Conservation (phyloP, 2,329 filamentous ascomycete genomes). For the Ascochyta rabiei region DNA sequence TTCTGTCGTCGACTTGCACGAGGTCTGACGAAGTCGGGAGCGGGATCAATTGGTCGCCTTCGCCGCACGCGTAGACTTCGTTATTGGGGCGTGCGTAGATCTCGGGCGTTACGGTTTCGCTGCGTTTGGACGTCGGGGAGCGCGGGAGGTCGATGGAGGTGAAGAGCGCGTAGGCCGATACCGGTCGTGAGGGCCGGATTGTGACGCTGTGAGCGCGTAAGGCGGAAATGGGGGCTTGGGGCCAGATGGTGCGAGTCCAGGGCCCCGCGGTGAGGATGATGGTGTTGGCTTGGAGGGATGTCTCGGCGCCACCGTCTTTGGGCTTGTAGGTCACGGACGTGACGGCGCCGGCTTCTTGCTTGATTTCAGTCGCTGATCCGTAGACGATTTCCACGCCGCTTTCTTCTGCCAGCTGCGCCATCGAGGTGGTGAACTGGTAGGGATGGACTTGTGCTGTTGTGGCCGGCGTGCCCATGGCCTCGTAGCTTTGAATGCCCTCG, state of each 20-base stretch:
- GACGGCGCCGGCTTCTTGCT: conserved; percentile 61
- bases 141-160: conserved; percentile 80
- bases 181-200: conserved; percentile 62
- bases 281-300: conserved; percentile 58
- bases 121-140: conserved; percentile 39
- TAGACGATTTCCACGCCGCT: conserved; percentile 64
- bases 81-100: conserved; percentile 90
- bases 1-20: conserved; percentile 74
- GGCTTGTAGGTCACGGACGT: conserved; percentile 67
- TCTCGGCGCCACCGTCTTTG: conserved; percentile 53
- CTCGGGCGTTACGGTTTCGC: conserved; percentile 76
- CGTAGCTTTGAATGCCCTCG: conserved; percentile 71
- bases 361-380: conserved; percentile 72
- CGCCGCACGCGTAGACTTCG: conserved; percentile 93
- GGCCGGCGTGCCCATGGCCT: conserved; percentile 79
- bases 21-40: conserved; percentile 77
- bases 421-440: conserved; percentile 83
- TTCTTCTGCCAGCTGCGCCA: conserved; percentile 75
- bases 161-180: conserved; percentile 80
- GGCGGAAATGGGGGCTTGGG: conserved; percentile 62
- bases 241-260: conserved; percentile 63
- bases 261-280: conserved; percentile 67
- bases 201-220: conserved; percentile 69
- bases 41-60: conserved; percentile 77
- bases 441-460: conserved; percentile 96